Conservation (phyloP, 192 early-diverging fungal species). For the Nowakowskiella sp. region DNA sequence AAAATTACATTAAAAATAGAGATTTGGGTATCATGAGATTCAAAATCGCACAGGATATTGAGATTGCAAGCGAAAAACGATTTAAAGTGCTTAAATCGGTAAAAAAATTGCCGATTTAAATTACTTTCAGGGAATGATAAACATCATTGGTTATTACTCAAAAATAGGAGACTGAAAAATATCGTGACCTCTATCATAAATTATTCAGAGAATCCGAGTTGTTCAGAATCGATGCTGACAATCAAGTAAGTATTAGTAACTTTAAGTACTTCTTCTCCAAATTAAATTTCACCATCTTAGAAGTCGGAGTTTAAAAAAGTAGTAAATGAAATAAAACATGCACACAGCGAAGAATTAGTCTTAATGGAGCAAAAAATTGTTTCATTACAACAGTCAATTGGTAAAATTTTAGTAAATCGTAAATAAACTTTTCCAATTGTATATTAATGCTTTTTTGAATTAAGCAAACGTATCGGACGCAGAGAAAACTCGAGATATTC, state of each 20-base stretch:
- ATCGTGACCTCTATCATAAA: slow-evolving; percentile 26
- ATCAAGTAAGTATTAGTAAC: slow-evolving; percentile 10
- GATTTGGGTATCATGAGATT: slow-evolving; percentile 26
- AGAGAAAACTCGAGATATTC: slow-evolving; percentile 14
- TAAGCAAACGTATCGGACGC: slow-evolving; percentile 11
- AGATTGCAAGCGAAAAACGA: slow-evolving; percentile 13
- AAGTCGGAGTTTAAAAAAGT: slow-evolving; percentile 2
- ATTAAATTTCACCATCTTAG: background rate
- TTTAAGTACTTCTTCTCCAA: background rate
- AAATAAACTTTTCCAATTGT: no score
- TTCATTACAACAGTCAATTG: slow-evolving; percentile 12
- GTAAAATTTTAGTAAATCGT: no score
- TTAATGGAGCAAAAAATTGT: slow-evolving; percentile 13
- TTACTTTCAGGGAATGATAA: background rate
- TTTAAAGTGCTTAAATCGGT: slow-evolving; percentile 19
- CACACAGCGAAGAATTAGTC: slow-evolving; percentile 19
- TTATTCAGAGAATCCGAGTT: slow-evolving; percentile 20
- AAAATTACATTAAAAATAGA: slow-evolving; percentile 4
- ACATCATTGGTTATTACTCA: background rate
- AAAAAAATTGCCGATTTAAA: no score
- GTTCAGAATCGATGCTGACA: slow-evolving; percentile 23
- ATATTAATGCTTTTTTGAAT: no score
- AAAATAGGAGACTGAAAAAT: slow-evolving; percentile 25
- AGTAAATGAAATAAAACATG: slow-evolving; percentile 11
- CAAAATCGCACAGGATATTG: slow-evolving; percentile 19